Percentiles rank a stretch among this genome's conserved stretches.
Evolutionary conservation across 192 early-diverging fungal species (phyloP).

Genomic region (Podila epigama): DNA sequence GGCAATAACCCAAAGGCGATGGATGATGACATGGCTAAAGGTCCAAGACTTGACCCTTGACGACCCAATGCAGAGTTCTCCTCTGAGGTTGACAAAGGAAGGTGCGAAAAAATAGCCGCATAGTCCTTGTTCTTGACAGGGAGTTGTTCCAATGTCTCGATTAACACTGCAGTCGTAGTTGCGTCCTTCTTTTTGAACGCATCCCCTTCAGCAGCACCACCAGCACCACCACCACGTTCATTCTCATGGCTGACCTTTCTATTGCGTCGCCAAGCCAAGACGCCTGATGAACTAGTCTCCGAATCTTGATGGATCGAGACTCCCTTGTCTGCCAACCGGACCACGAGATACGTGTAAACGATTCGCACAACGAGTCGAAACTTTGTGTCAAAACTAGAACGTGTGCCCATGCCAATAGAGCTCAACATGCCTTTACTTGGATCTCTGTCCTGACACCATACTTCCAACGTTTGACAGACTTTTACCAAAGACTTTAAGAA

Average conservation of each 20-base stretch:
- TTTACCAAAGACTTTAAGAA: slow-evolving; percentile 37
- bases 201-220: not conserved
- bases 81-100: slow-evolving; percentile 13
- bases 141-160: slow-evolving; percentile 24
- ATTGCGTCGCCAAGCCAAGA: slow-evolving; percentile 30
- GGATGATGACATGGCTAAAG: not conserved
- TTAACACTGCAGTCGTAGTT: slow-evolving; percentile 9
- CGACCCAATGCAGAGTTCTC: not conserved
- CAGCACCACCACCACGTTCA: not conserved
- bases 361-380: slow-evolving; percentile 36
- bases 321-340: slow-evolving; percentile 29
- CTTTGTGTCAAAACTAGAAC: slow-evolving; percentile 25
- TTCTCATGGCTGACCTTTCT: not conserved
- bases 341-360: slow-evolving; percentile 37
- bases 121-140: slow-evolving; percentile 46
- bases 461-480: slow-evolving; percentile 26
- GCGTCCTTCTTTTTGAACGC: slow-evolving; percentile 4
- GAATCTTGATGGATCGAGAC: slow-evolving; percentile 26
- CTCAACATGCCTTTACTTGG: slow-evolving; percentile 28
- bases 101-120: slow-evolving; percentile 13
- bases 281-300: not conserved
- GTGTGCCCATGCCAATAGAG: slow-evolving; percentile 38
- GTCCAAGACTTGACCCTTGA: not conserved
- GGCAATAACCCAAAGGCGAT: not conserved
- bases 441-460: slow-evolving; percentile 40